Conservation (phyloP, 345 rosid species). For the Syzygium aromaticum region DNA sequence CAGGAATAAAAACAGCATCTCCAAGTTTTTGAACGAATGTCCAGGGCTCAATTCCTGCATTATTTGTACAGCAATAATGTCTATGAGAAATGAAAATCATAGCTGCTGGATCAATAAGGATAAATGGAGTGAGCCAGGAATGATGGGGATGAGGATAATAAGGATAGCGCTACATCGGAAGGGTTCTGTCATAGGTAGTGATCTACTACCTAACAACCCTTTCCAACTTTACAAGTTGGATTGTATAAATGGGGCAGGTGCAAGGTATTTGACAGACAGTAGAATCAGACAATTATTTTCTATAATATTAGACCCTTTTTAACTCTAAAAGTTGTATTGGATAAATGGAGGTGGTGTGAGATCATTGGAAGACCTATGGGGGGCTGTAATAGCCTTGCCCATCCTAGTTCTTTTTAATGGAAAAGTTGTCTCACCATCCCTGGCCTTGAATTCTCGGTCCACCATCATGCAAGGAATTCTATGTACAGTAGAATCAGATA, state of each 20-base stretch:
- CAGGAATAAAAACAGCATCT: slow-evolving; percentile 53
- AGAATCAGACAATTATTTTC: neutral
- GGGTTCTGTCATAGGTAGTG: neutral
- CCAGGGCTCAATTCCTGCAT: slow-evolving; percentile 48
- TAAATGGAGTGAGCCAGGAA: neutral
- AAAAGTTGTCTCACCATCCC: no score
- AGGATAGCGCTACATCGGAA: neutral
- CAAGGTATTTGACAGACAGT: neutral
- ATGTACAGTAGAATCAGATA: neutral
- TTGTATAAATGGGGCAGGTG: neutral
- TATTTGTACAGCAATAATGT: neutral
- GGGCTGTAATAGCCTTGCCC: neutral
- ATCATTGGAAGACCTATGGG: neutral
- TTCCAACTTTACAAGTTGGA: neutral
- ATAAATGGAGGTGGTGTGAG: neutral
- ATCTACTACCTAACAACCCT: neutral
- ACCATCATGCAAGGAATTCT: neutral
- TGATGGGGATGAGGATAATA: neutral
- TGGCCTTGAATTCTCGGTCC: no score
- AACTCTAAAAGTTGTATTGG: neutral
- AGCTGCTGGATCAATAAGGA: neutral
- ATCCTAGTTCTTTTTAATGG: neutral
- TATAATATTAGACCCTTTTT: neutral
- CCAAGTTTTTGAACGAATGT: slow-evolving; percentile 43
- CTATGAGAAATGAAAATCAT: neutral